Conservation (phyloP, 176 grass and related monocot genomes). For the Metroxylon sagu region DNA sequence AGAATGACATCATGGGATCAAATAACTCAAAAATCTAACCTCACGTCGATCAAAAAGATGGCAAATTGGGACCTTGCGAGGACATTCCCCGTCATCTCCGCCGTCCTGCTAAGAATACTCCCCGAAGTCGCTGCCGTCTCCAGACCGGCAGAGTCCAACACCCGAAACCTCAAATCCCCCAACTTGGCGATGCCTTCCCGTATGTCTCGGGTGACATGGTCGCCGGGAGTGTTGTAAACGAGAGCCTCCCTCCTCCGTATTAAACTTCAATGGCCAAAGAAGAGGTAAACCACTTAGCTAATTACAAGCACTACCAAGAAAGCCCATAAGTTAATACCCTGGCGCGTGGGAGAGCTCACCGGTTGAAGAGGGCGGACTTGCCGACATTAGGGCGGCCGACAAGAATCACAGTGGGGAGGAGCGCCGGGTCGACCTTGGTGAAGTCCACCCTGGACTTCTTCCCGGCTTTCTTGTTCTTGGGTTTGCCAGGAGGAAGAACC, state of each 20-base stretch:
- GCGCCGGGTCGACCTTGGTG: slow-evolving; percentile 59
- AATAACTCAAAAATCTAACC: slow-evolving; percentile 27
- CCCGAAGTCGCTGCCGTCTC: slow-evolving; percentile 83
- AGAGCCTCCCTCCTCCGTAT: slow-evolving; percentile 88
- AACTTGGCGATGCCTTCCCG: slow-evolving; percentile 88
- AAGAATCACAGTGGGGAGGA: slow-evolving; percentile 89
- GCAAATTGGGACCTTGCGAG: slow-evolving; percentile 75
- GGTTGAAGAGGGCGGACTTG: slow-evolving; percentile 92
- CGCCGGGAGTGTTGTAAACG: slow-evolving; percentile 92
- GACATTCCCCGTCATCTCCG: slow-evolving; percentile 76
- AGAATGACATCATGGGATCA: no score
- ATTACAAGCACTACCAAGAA: not conserved
- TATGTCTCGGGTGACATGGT: slow-evolving; percentile 91
- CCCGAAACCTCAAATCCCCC: slow-evolving; percentile 83
- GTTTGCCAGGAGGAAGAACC: slow-evolving; percentile 10
- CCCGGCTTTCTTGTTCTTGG: slow-evolving; percentile 49
- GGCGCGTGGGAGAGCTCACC: slow-evolving; percentile 26
- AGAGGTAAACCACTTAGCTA: not conserved
- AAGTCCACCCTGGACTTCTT: slow-evolving; percentile 79
- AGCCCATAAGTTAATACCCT: not conserved
- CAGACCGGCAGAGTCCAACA: slow-evolving; percentile 86
- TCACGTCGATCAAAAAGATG: slow-evolving; percentile 96
- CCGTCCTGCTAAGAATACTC: slow-evolving; percentile 79
- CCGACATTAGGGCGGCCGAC: slow-evolving; percentile 91
- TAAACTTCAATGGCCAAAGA: slow-evolving; percentile 28